Evolutionary conservation across 2,329 filamentous ascomycete genomes (phyloP), one percentile per base, ranked within the genome.

Genomic region (Stachybotrys echinatus): DNA sequence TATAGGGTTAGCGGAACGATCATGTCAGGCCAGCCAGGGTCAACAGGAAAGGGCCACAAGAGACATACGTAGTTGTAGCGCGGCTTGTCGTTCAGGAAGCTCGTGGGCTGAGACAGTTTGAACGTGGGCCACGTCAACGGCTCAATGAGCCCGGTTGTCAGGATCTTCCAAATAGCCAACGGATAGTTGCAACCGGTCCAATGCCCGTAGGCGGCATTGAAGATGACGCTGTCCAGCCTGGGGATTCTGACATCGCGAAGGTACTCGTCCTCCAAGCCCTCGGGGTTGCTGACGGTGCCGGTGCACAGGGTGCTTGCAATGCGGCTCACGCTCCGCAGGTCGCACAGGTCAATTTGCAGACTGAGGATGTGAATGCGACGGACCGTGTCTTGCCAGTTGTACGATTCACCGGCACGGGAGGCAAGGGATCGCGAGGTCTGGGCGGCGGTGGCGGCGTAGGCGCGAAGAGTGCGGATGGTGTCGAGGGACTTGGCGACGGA

Each of bases 191-290:
- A 65, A n/a, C 88, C 89, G 1, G 75, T 80, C 88, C 90, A 96
- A 2, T 89, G 91, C 20, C 91, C 90, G 38, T 92, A 86, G 1
- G 92, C 94, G 17, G 92, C 92, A 67, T 96, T 96, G 65, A 89
- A 85, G 37, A 97, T 76, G 20, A 94, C 75, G 2, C 80, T 80
- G 67, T 97, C 90, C 23, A 99, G 74, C 55, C 85, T 83, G 2
- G 88, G 85, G 39, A 90, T 74, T 19, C 69, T 69, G 19, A 81
- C 71, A 38, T 73, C 66, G 19, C 61, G 63, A 37, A 75, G 61
- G 34, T 66, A 65, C 53, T 70, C 67, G 40, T 58, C 60, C 45
- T 66, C 62, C 37, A 64, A 55, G 4, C 66, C 67, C 12, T 67
- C 69, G 14, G 73, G 73, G 52, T 78, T 77, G 58, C 66, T 69